Percentiles rank a stretch among this genome's conserved stretches.
Conservation (phyloP, 176 grass and related monocot species). For the Zea mays region DNA sequence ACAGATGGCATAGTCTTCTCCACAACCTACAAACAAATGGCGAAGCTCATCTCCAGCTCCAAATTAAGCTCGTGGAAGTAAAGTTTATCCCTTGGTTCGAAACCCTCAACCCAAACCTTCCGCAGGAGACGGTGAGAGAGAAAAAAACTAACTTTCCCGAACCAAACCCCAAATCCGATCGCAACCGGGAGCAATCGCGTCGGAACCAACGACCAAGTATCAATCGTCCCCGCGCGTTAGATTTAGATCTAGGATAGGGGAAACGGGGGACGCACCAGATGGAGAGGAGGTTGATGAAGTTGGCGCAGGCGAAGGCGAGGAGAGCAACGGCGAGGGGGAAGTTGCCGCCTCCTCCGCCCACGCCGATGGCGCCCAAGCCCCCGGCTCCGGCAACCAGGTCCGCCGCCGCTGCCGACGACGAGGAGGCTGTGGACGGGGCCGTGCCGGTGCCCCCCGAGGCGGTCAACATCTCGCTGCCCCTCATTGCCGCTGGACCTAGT, state of each 20-base stretch:
- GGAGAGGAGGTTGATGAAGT: slow-evolving; percentile 79
- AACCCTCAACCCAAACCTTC: slow-evolving; percentile 2
- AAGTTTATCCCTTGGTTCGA: too few relatives aligned
- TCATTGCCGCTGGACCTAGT: slow-evolving; percentile 26
- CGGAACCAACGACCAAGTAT: not conserved
- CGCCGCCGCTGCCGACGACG: not conserved
- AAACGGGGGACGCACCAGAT: slow-evolving; percentile 57
- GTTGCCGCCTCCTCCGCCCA: slow-evolving; percentile 37
- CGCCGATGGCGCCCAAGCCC: not conserved
- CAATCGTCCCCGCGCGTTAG: not conserved
- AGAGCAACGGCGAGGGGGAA: slow-evolving; percentile 71
- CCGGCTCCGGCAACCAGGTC: slow-evolving; percentile 36
- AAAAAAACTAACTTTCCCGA: not conserved
- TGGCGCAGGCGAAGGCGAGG: slow-evolving; percentile 71
- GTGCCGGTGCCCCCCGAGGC: slow-evolving; percentile 33
- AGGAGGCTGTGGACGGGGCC: slow-evolving; percentile 36
- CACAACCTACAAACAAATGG: not conserved
- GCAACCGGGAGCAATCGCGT: slow-evolving; percentile 25
- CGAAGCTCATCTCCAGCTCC: not conserved
- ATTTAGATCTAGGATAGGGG: slow-evolving; percentile 22
- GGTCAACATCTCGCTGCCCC: slow-evolving; percentile 72
- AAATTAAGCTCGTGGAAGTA: not conserved
- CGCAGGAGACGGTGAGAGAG: not conserved
- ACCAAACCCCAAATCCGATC: slow-evolving; percentile 15
- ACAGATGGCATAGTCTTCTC: not conserved